A percentile compares a stretch with the other conserved stretches of the same genome.
These are phyloP conservation scores for Pestalotiopsis sp. DNA, from an alignment of 2,329 filamentous ascomycete species.

Conservation along the genomic window DNA sequence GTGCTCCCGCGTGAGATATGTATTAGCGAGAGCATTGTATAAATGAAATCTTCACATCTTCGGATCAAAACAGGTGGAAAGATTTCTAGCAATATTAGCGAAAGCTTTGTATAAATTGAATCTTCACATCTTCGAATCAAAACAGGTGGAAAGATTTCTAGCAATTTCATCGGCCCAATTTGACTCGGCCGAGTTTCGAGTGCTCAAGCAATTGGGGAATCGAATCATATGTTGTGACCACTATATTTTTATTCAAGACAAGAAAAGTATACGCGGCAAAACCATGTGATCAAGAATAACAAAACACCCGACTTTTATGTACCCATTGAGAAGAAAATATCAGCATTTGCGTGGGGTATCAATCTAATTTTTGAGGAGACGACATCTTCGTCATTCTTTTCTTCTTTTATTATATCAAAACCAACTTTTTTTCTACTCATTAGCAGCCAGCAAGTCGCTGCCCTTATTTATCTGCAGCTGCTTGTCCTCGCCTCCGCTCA, in stretches of 20 bases:
- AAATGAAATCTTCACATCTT: neutral
- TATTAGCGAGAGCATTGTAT: neutral
- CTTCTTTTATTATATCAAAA: neutral
- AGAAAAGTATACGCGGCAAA: neutral
- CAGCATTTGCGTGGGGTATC: slow-evolving; percentile 11
- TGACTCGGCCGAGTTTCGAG: too few species aligned
- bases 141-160: too few species aligned
- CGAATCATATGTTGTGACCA: too few species aligned
- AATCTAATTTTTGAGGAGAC: neutral
- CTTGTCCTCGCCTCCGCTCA: slow-evolving; percentile 92
- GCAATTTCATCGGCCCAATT: too few species aligned
- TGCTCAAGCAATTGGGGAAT: too few species aligned
- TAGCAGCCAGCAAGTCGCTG: slow-evolving; percentile 47
- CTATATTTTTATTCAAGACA: too few species aligned
- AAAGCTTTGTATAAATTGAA: neutral
- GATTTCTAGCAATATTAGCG: too few species aligned
- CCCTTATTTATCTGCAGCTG: slow-evolving; percentile 87
- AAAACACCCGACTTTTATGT: neutral
- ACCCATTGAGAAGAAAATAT: slow-evolving; percentile 1
- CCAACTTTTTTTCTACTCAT: neutral
- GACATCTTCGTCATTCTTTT: neutral
- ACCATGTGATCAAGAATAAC: neutral
- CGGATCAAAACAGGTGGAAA: too few species aligned
- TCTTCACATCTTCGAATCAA: neutral
- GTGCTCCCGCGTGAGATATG: neutral